Evolutionary conservation across 257 asterid species (phyloP).

Genomic region (Ocimum tenuiflorum): DNA sequence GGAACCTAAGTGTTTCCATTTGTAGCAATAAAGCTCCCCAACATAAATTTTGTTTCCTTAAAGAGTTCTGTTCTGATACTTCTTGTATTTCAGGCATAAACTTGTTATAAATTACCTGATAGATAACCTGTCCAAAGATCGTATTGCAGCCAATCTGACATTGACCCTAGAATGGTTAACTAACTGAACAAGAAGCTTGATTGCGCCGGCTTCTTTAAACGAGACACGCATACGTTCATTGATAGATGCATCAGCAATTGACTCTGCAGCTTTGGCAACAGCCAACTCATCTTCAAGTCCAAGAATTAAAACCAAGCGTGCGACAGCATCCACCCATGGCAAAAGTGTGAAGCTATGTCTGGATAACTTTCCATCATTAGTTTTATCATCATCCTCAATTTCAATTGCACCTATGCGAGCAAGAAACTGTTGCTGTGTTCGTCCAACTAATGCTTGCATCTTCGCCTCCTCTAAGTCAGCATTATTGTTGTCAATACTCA

Average conservation of each 20-base stretch:
- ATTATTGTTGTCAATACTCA: slow-evolving; percentile 37
- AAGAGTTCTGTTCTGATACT: background rate
- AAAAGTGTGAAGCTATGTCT: slow-evolving; percentile 50
- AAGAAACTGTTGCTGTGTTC: slow-evolving; percentile 72
- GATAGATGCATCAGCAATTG: slow-evolving; percentile 69
- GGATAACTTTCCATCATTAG: slow-evolving; percentile 21
- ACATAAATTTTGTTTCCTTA: background rate
- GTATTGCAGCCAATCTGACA: slow-evolving; percentile 47
- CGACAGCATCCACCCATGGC: slow-evolving; percentile 75
- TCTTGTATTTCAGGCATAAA: slow-evolving; percentile 7
- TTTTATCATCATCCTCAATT: slow-evolving; percentile 42
- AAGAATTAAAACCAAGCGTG: slow-evolving; percentile 79
- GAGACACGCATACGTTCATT: slow-evolving; percentile 64
- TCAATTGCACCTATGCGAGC: slow-evolving; percentile 85
- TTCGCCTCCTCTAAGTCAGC: slow-evolving; percentile 56
- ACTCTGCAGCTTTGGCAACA: slow-evolving; percentile 61
- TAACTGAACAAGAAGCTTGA: slow-evolving; percentile 55
- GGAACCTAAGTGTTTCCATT: no score
- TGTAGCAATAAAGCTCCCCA: no score
- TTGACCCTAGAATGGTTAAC: slow-evolving; percentile 49
- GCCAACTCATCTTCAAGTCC: slow-evolving; percentile 80
- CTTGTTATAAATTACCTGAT: slow-evolving; percentile 47
- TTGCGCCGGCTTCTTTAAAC: slow-evolving; percentile 74
- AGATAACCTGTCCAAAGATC: slow-evolving; percentile 69
- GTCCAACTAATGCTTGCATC: slow-evolving; percentile 55